These are phyloP conservation scores for Cutaneotrichosporon daszewskae DNA, from an alignment of 1,284 basidiomycete genomes.

Conservation along the genomic window DNA sequence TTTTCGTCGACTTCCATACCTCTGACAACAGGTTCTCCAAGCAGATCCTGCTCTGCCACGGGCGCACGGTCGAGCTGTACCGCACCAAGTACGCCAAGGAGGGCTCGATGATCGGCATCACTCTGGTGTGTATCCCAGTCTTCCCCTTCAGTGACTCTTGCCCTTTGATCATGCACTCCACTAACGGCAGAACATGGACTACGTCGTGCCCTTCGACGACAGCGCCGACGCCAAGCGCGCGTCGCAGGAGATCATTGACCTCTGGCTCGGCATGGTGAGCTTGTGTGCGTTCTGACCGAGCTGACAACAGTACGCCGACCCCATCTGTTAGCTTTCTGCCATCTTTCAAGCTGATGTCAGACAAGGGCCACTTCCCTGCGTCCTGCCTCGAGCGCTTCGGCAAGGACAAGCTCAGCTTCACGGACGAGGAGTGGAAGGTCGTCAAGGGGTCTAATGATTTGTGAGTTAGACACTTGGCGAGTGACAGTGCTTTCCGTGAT, in stretches of 20 bases:
- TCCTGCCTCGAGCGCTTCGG: conserved; percentile 8
- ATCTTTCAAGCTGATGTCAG: background rate
- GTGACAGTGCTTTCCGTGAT: no score
- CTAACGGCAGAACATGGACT: conserved; percentile 25
- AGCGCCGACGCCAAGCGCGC: conserved; percentile 17
- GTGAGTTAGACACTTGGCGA: no score
- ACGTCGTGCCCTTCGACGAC: conserved; percentile 23
- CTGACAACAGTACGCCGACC: conserved; percentile 28
- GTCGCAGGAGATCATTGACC: conserved; percentile 11
- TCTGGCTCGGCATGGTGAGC: conserved; percentile 13
- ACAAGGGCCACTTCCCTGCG: conserved; percentile 3
- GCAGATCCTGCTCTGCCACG: conserved; percentile 23
- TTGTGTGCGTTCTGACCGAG: conserved; percentile 7
- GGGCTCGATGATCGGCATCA: conserved; percentile 27
- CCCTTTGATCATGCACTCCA: conserved; percentile 14
- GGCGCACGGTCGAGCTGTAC: conserved; percentile 25
- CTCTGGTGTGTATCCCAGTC: conserved; percentile 9
- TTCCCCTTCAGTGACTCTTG: no score
- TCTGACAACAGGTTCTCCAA: conserved; percentile 4
- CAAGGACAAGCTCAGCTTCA: conserved; percentile 6
- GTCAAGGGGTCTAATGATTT: conserved; percentile 19
- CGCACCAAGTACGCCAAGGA: conserved; percentile 19
- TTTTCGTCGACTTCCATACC: no score
- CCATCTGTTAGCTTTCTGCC: conserved; percentile 18
- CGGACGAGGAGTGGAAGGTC: conserved; percentile 15